Conservation (phyloP, 2,329 filamentous ascomycete genomes). For the Chaetomium sp. region DNA sequence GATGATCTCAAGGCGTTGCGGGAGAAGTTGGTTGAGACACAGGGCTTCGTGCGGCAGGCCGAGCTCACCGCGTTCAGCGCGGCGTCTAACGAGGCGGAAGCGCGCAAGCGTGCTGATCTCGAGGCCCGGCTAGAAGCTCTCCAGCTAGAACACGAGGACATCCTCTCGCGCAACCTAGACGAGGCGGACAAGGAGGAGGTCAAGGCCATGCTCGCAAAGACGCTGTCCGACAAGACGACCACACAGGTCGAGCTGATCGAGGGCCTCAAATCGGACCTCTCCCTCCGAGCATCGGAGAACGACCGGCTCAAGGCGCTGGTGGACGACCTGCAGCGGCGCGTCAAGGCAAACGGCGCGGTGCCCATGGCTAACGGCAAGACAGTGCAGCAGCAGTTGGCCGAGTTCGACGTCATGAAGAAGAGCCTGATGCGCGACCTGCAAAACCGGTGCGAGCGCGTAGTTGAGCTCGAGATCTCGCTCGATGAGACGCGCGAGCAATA, state of each 20-base stretch:
- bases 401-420: constrained; percentile 99
- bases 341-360: constrained; percentile 63
- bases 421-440: constrained; percentile 97
- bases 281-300: constrained; percentile 79
- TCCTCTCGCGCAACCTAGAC: constrained; percentile 76
- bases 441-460: constrained; percentile 96
- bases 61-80: constrained; percentile 80
- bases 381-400: constrained; percentile 94
- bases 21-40: constrained; percentile 80
- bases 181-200: constrained; percentile 82
- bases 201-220: constrained; percentile 75
- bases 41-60: constrained; percentile 89
- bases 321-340: constrained; percentile 74
- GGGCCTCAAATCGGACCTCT: constrained; percentile 74
- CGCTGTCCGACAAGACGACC: constrained; percentile 74
- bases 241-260: constrained; percentile 72
- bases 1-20: constrained; percentile 79
- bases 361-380: constrained; percentile 83
- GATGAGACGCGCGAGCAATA: constrained; percentile 98
- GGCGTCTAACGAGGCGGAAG: constrained; percentile 63
- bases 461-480: constrained; percentile 95
- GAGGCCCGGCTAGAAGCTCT: constrained; percentile 73
- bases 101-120: constrained; percentile 72
- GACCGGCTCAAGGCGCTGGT: constrained; percentile 77
- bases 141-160: constrained; percentile 80